Evolutionary conservation across 2,329 filamentous ascomycete genomes (phyloP), one percentile per base, ranked within the genome.

Genomic region (Dactylellina cionopaga): DNA sequence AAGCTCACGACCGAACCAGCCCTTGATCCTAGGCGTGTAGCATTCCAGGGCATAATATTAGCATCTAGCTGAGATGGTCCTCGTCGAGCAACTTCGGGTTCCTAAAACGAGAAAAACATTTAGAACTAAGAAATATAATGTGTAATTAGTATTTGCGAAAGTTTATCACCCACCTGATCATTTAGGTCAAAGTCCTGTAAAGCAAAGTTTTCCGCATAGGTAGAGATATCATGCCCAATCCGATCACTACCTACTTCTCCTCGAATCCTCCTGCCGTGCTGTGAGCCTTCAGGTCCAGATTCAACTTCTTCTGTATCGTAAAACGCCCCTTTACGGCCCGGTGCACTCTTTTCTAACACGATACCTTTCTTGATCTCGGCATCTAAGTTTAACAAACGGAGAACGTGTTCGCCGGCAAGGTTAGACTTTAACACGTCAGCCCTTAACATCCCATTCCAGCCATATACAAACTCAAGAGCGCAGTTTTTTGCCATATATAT

Each of bases 41-140:
- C 39, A 52, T 76, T 76, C 75, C 75, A 75, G 17, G 74, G 74
- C 66, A 75, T 66, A 9, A 41, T 4, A 24, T 64, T 58, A 5
- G 9, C 15, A 15, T 59, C 52, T 0, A 29, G 24, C 22, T 58
- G 35, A 11, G 39, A n/a, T 13, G 66, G 59, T 1, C 33, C 66
- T 44, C 58, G 49, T 46, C 65, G 56, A 47, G 55, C 66, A 39
- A 63, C 29, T 22, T 51, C 66, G 11, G 27, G 49, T 25, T 64
- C 66, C 66, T 71, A 41, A 2, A 31, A 29, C 13, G 29, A 33
- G 7, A 43, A 4, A 24, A 44, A 15, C 11, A 27, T 1, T 52
- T 35, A 52, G 49, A 11, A 25, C n/a, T 19, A n/a, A 39, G 15
- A 51, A 27, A 9, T 10, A 11, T 10, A 6, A 22, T 15, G 17